Percentiles rank a stretch among this genome's conserved stretches.
These are phyloP conservation scores for Glomus cerebriforme DNA, from an alignment of 192 early-diverging fungal species.

Conservation along the genomic window DNA sequence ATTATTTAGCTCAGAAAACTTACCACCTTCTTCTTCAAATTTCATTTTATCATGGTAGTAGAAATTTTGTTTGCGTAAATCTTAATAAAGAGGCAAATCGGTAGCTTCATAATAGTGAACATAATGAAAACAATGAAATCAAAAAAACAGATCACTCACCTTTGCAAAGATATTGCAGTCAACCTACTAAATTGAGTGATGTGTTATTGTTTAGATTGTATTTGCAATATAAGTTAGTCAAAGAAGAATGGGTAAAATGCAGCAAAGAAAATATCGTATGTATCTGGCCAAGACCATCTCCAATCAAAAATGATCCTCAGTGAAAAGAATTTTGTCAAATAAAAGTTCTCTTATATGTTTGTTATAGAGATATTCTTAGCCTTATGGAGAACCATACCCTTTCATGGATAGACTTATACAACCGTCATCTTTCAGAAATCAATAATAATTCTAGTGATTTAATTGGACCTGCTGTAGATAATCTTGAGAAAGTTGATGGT, in stretches of 20 bases:
- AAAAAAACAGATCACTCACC: background rate
- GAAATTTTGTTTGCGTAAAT: constrained; percentile 1
- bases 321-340: background rate
- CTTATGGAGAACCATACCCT: background rate
- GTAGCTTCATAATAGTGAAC: background rate
- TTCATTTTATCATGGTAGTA: background rate
- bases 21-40: constrained; percentile 14
- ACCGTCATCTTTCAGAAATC: constrained; percentile 5
- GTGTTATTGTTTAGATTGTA: constrained; percentile 1
- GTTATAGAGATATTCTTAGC: background rate
- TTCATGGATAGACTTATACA: background rate
- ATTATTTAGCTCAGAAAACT: background rate
- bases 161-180: constrained; percentile 3
- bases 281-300: background rate
- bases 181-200: background rate
- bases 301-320: background rate
- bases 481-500: background rate
- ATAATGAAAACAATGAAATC: background rate
- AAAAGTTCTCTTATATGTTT: constrained; percentile 4
- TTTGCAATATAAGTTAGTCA: background rate
- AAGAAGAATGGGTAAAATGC: constrained; percentile 2
- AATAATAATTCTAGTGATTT: background rate
- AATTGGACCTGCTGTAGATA: background rate
- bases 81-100: background rate
- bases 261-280: background rate